Evolutionary conservation across 2,329 filamentous ascomycete genomes (phyloP), one percentile per base, ranked within the genome.

Genomic region (Arthroderma sp.): DNA sequence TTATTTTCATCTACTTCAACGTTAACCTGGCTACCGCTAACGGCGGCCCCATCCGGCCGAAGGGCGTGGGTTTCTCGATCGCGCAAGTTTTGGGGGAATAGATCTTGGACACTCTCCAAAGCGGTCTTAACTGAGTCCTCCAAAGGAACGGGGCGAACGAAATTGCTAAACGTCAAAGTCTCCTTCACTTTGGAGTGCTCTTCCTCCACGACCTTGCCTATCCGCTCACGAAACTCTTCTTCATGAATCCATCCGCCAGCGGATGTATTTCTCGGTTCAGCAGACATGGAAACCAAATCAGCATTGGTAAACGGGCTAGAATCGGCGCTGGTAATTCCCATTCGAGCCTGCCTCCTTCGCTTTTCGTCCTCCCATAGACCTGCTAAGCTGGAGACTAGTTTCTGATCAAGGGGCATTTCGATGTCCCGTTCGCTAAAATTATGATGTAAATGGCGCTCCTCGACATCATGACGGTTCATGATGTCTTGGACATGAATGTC

Each of bases 161-260:
- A 91, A 0, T 65, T 73, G 53, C 89, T 88, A 0, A 67, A 70
- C 5, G 28, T 27, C 8, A n/a, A 9, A 8, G 75, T 50, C 6
- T 68, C 58, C 4, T 60, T 55, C 28, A 63, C 64, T 33, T 71
- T 68, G 4, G 63, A 62, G 48, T 68, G 73, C 58, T 95, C 87
- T 27, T 81, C 70, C 1, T 65, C 58, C 6, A 84, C 75, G 27
- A 93, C 69, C 28, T 74, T 66, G 29, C 68, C 62, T 1, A 94
- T 68, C 53, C 83, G 72, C 37, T 79, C 68, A 30, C 77, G 71
- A 56, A 82, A 89, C 56, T 94, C 88, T 39, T 85, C 80, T 59
- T 96, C 89, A 53, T 95, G 88, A 45, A 95, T 82, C 89, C 91
- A 98, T 0, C 79, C 81, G n/a, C 79, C 77, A n/a, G 77, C 71